Evolutionary conservation across 495 filamentous ascomycete species (phyloP), one percentile per base, ranked within the genome.

Genomic region (Penicillium dipodomyicola): DNA sequence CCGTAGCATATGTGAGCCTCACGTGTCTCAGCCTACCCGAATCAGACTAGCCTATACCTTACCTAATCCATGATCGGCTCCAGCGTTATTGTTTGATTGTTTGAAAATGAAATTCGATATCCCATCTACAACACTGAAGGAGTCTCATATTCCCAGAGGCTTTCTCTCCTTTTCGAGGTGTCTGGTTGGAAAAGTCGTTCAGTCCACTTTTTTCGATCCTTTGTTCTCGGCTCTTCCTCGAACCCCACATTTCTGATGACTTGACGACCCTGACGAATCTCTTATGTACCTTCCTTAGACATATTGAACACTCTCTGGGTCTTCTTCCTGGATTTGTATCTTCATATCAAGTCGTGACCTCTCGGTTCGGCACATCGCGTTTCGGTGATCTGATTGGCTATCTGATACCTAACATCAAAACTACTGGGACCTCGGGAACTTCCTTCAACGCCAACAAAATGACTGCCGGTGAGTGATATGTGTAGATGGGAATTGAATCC

Each of bases 211-310:
- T 29, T 60, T 60, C 61, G 46, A 48, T 65, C 63, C 64, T 63
- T 69, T 57, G 39, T 14, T 59, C 47, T 62, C 52, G 17, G 22
- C 22, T 46, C 20, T 33, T 56, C 54, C 30, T 54, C 14, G 43
- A 48, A 64, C 63, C 65, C 67, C 59, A 53, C 63, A 52, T 58
- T 37, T 55, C 59, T 52, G 62, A 77, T 71, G 74, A 77, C 64
- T 72, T 77, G 74, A 77, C 71, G 74, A 77, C 60, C 63, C 65
- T 69, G 69, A 77, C 74, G 74, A 77, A 72, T 77, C 67, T 77
- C 70, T 69, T 73, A 68, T 67, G 61, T 71, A 71, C 61, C 70
- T 63, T 62, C 40, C 49, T 69, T 64, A 68, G 60, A 44, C 59
- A 60, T 58, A 58, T 49, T 39, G 51, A 54, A 62, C 46, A 45